Conservation (phyloP, 345 rosid species). For the Gossypioides kirkii region DNA sequence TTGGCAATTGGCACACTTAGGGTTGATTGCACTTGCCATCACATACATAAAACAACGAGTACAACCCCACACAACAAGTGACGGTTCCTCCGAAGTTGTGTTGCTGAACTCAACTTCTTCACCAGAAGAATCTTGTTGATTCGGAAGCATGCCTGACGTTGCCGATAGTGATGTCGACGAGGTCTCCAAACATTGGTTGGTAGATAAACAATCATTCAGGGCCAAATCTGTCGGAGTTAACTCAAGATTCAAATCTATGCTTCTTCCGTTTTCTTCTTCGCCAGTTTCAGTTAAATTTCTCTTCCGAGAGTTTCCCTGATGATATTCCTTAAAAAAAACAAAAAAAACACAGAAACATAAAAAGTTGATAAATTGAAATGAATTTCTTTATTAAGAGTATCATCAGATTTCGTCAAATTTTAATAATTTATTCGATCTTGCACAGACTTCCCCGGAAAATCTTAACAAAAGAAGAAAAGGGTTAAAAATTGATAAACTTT, state of each 20-base stretch:
- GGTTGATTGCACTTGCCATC: slow-evolving; percentile 27
- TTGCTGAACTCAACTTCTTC: neutral
- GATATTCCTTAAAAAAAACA: neutral
- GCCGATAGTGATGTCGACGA: neutral
- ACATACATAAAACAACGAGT: slow-evolving; percentile 27
- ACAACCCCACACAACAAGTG: slow-evolving; percentile 33
- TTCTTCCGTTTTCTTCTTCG: neutral
- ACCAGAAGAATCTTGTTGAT: neutral
- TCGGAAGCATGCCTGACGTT: neutral
- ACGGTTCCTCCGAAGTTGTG: neutral
- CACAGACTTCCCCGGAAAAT: no score
- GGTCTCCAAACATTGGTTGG: neutral
- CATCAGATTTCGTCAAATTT: no score
- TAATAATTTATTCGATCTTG: neutral
- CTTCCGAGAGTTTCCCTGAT: neutral
- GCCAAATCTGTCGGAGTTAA: neutral
- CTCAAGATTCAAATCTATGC: neutral
- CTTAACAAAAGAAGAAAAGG: neutral
- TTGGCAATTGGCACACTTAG: slow-evolving; percentile 31
- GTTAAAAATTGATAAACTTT: neutral
- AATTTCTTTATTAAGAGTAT: neutral
- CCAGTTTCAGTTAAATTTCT: neutral
- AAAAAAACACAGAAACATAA: neutral
- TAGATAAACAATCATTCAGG: neutral
- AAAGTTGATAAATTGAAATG: neutral